These are phyloP conservation scores for Hypoxylon trugodes DNA, from an alignment of 495 filamentous ascomycete genomes.

Conservation along the genomic window DNA sequence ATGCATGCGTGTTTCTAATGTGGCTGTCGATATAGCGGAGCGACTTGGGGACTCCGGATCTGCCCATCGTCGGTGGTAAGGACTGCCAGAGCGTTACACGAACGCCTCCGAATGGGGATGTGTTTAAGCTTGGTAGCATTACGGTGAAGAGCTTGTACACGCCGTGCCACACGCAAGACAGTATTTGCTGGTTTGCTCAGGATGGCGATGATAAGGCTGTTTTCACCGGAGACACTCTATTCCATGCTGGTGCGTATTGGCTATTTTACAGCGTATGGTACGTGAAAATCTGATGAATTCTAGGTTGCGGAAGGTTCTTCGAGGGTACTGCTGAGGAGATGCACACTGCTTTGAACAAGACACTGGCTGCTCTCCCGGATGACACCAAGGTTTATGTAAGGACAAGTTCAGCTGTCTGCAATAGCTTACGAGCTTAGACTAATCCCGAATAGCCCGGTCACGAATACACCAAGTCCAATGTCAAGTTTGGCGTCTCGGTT, in stretches of 20 bases:
- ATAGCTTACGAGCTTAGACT: neutral
- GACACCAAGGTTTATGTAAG: constrained; percentile 93
- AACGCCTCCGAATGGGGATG: constrained; percentile 76
- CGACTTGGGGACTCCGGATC: constrained; percentile 61
- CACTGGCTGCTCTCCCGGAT: constrained; percentile 80
- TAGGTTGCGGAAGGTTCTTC: constrained; percentile 97
- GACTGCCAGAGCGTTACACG: constrained; percentile 81
- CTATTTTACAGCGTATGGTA: neutral
- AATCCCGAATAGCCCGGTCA: constrained; percentile 76
- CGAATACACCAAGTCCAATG: constrained; percentile 95
- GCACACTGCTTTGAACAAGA: constrained; percentile 90
- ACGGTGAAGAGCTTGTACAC: constrained; percentile 90
- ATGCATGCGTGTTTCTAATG: constrained; percentile 8
- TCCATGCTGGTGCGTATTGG: constrained; percentile 77
- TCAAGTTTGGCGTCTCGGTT: constrained; percentile 82
- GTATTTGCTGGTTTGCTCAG: constrained; percentile 88
- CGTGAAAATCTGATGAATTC: neutral
- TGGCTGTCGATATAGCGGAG: constrained; percentile 65
- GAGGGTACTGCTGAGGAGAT: constrained; percentile 91
- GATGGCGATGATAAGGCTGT: constrained; percentile 83
- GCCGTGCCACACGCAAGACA: constrained; percentile 97
- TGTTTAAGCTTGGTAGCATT: constrained; percentile 87
- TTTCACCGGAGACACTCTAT: constrained; percentile 96
- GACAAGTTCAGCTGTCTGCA: constrained; percentile 8
- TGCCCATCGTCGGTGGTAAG: constrained; percentile 86